Evolutionary conservation across 352 stramenopile species (phyloP), one percentile per base, ranked within the genome.

Genomic region (Pythium apleroticum): DNA sequence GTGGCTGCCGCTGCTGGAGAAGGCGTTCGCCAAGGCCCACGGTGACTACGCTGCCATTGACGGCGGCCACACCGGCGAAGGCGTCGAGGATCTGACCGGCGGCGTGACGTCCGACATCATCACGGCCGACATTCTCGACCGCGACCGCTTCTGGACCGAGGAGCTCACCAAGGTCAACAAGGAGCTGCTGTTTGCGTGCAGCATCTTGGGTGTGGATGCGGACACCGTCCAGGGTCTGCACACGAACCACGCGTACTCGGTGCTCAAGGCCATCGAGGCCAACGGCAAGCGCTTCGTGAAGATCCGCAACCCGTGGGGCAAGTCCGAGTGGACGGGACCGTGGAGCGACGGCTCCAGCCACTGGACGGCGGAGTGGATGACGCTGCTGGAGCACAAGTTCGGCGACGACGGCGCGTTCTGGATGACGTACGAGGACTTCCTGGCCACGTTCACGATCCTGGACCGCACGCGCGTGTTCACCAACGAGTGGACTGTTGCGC

Each of bases 1-100:
- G 41, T 97, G 89, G 89, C 77, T 89, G 15, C 76, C 84, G 48
- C 68, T 96, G n/a, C 53, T 97, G 14, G 89, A 97, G 68, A 97
- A 97, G 65, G 87, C 87, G 25, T 95, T 90, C 61, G 84, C 89
- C 12, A 96, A 96, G 60, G 80, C 77, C 41, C 83, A 84, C 57
- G 87, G 89, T 25, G 80, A 78, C 65, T 97, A 96, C 75, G 63
- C 69, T 10, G 60, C 71, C 11, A 77, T 96, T 43, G 74, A 88
- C 39, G 80, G 78, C 48, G 88, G 86, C 5, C 72, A 78, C 52
- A 82, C 74, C 12, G 74, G 74, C 52, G 72, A 82, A 45, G 74
- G 69, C 33, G 73, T 82, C 19, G 72, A 82, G 55, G 74, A 82
- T 49, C 57, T 82, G 9, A 82, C 74, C 0, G 74, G 74, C 27